Evolutionary conservation across 1,139 yeast genomes (phyloP).

Genomic region (Torulaspora pretoriensis): DNA sequence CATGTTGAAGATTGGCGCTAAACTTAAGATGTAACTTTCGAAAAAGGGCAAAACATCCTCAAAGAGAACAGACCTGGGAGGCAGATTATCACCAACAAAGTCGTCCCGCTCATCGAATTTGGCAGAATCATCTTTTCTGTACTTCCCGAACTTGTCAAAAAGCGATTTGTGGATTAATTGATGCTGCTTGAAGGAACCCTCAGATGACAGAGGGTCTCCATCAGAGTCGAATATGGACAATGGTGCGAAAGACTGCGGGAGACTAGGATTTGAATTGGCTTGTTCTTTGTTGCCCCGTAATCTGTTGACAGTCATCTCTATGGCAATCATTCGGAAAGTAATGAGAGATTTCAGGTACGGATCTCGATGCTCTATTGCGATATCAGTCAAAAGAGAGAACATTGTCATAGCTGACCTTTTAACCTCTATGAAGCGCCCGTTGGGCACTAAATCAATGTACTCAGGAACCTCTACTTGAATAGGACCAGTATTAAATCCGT

Average conservation of each 20-base stretch:
- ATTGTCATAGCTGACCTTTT: constrained; percentile 32
- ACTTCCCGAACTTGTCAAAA: constrained; percentile 29
- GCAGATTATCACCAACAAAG: constrained; percentile 18
- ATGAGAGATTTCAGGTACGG: constrained; percentile 25
- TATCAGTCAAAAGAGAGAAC: constrained; percentile 26
- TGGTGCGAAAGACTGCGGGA: constrained; percentile 28
- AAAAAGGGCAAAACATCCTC: constrained; percentile 26
- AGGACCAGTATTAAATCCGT: background rate
- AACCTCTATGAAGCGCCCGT: constrained; percentile 23
- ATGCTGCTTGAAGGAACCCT: constrained; percentile 17
- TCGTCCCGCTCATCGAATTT: constrained; percentile 14
- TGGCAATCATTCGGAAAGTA: constrained; percentile 25
- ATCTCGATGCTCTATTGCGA: constrained; percentile 30
- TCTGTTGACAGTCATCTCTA: constrained; percentile 21
- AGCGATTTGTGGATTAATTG: constrained; percentile 24
- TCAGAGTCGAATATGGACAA: constrained; percentile 26
- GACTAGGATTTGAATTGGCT: constrained; percentile 13
- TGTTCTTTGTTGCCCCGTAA: constrained; percentile 14
- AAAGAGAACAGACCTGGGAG: constrained; percentile 19
- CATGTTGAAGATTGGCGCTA: constrained; percentile 29
- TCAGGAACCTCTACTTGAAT: background rate
- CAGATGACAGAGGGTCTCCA: constrained; percentile 17
- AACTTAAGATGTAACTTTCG: constrained; percentile 18
- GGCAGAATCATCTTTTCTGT: constrained; percentile 20
- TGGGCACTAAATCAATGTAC: constrained; percentile 27